phyloP scores from a whole-genome alignment of 2,329 filamentous ascomycete genomes.

The Nigrospora oryzae region DNA sequence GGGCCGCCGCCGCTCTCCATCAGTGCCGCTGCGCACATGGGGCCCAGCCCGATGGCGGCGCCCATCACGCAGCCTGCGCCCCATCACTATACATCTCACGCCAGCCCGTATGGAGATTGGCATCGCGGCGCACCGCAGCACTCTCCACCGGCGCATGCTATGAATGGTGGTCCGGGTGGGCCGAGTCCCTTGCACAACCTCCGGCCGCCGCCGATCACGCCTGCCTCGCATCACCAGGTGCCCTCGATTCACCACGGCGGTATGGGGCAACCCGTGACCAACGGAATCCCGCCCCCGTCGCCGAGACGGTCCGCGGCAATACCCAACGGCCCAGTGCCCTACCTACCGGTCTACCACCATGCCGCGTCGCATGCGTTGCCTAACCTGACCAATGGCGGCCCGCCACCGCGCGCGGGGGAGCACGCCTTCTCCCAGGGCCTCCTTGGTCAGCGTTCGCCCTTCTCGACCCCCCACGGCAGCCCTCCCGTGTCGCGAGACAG shows the following conservation, averaged over 20 bases:
- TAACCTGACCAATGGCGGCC: slow-evolving; percentile 28
- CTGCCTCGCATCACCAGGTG: slow-evolving; percentile 31
- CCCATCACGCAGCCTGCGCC: slow-evolving; percentile 24
- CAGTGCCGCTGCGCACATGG: not conserved
- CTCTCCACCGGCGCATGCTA: slow-evolving; percentile 35
- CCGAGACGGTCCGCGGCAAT: slow-evolving; percentile 34
- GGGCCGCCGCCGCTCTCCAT: slow-evolving; percentile 11
- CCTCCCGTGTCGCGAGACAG: slow-evolving; percentile 35
- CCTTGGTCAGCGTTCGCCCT: slow-evolving; percentile 30
- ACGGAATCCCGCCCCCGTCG: slow-evolving; percentile 40
- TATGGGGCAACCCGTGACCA: slow-evolving; percentile 30
- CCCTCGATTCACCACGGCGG: slow-evolving; percentile 33
- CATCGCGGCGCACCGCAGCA: slow-evolving; percentile 41
- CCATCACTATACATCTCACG: slow-evolving; percentile 28
- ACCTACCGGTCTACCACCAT: slow-evolving; percentile 25
- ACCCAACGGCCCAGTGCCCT: slow-evolving; percentile 28
- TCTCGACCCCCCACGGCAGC: slow-evolving; percentile 34
- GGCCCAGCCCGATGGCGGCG: slow-evolving; percentile 23
- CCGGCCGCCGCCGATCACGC: slow-evolving; percentile 37
- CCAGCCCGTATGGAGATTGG: slow-evolving; percentile 37
- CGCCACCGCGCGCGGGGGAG: slow-evolving; percentile 33
- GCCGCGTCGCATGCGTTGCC: slow-evolving; percentile 18
- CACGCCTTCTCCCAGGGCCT: slow-evolving; percentile 36
- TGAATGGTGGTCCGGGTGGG: slow-evolving; percentile 37
- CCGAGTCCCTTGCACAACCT: slow-evolving; percentile 26